Conservation (phyloP, 495 filamentous ascomycete species). For the Annulohypoxylon stygium region DNA sequence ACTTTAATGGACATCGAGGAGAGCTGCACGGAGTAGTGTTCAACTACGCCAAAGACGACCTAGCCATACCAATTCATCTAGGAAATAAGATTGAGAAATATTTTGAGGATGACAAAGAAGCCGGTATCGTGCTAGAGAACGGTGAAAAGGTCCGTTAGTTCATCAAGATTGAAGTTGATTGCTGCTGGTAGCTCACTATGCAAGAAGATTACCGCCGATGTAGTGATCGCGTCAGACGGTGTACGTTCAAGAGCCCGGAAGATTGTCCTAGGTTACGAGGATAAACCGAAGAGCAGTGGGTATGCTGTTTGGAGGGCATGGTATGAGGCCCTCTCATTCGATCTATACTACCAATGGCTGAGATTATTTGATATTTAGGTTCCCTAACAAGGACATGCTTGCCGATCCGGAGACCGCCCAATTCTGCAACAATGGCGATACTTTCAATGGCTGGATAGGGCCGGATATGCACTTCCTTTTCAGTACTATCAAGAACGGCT, state of each 20-base stretch:
- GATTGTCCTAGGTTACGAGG: slow-evolving; percentile 69
- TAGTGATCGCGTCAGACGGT: slow-evolving; percentile 72
- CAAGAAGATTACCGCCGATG: slow-evolving; percentile 58
- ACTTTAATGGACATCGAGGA: slow-evolving; percentile 72
- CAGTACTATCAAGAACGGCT: slow-evolving; percentile 68
- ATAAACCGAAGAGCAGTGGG: slow-evolving; percentile 70
- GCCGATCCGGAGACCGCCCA: slow-evolving; percentile 67
- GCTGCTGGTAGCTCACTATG: slow-evolving; percentile 11
- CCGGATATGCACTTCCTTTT: slow-evolving; percentile 73
- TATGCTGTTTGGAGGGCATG: slow-evolving; percentile 73
- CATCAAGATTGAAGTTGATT: background rate
- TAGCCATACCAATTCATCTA: slow-evolving; percentile 69
- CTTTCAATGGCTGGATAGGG: slow-evolving; percentile 71
- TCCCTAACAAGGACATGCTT: slow-evolving; percentile 71
- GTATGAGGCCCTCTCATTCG: slow-evolving; percentile 43
- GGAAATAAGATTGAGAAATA: slow-evolving; percentile 66
- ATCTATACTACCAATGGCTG: background rate
- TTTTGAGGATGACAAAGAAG: slow-evolving; percentile 66
- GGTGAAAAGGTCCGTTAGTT: slow-evolving; percentile 57
- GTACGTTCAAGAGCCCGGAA: slow-evolving; percentile 71
- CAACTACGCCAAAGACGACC: slow-evolving; percentile 67
- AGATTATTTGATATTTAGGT: slow-evolving; percentile 51
- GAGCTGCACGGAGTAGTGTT: slow-evolving; percentile 71
- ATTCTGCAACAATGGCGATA: slow-evolving; percentile 73
- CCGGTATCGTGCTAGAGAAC: slow-evolving; percentile 66